phyloP scores from a whole-genome alignment of 1,139 yeast species.

The Kurtzmaniella quercitrusa region DNA sequence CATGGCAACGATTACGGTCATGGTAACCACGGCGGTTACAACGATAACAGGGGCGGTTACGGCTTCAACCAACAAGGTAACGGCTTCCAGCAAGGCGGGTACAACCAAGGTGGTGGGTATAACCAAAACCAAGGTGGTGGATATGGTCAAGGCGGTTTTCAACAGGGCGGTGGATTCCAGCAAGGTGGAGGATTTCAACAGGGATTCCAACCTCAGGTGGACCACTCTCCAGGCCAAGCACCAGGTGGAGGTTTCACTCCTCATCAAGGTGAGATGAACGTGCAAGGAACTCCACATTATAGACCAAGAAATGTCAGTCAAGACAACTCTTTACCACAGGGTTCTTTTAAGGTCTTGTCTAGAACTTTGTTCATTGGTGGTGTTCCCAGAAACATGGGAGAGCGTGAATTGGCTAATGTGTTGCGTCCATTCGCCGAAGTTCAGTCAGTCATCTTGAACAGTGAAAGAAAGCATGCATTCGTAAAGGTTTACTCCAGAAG shows the following conservation, averaged over 20 bases:
- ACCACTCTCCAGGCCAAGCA: constrained; percentile 1
- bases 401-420: constrained; percentile 59
- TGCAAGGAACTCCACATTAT: constrained; percentile 67
- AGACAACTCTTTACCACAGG: constrained; percentile 73
- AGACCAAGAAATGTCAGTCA: constrained; percentile 67
- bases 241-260: constrained; percentile 5
- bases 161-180: neutral
- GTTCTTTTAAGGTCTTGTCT: constrained; percentile 76
- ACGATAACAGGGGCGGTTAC: neutral
- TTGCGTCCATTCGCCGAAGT: constrained; percentile 92
- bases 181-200: constrained; percentile 6
- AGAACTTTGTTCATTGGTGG: constrained; percentile 95
- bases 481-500: constrained; percentile 93
- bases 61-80: constrained; percentile 3
- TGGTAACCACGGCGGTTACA: constrained; percentile 9
- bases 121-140: constrained; percentile 5
- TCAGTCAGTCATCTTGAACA: constrained; percentile 83
- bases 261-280: constrained; percentile 46
- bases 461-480: constrained; percentile 91
- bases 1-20: constrained; percentile 13
- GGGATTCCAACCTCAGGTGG: constrained; percentile 3
- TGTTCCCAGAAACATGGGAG: constrained; percentile 79
- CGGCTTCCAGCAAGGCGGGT: constrained; percentile 13
- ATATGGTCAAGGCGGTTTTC: neutral
- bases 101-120: constrained; percentile 9